phyloP scores from a whole-genome alignment of 805 yeast species.

The Wickerhamiella azyma region DNA sequence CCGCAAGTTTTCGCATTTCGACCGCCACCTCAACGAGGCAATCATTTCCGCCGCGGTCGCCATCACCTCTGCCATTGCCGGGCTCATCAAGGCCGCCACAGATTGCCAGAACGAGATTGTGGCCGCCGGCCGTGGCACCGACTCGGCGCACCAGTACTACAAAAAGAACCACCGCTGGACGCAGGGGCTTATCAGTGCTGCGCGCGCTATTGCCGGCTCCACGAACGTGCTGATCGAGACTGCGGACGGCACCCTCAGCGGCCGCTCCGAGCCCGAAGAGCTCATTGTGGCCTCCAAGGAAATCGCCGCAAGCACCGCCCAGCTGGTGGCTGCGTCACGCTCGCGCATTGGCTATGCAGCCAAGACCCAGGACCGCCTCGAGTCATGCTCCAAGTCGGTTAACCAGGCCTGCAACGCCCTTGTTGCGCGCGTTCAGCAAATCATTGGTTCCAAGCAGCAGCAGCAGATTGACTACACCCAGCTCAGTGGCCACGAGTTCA shows the following conservation, averaged over 20 bases:
- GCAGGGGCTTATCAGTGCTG: constrained; percentile 82
- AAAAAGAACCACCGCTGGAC: constrained; percentile 87
- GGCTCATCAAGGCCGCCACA: constrained; percentile 59
- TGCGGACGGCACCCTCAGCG: constrained; percentile 70
- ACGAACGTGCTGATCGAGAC: constrained; percentile 69
- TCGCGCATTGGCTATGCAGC: constrained; percentile 71
- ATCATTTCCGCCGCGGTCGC: constrained; percentile 67
- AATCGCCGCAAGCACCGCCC: constrained; percentile 86
- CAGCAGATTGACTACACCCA: constrained; percentile 50
- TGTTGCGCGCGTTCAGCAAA: constrained; percentile 54
- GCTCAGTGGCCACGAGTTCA: constrained; percentile 64
- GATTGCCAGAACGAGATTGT: constrained; percentile 75
- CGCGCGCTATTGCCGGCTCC: constrained; percentile 71
- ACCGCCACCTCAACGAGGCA: constrained; percentile 60
- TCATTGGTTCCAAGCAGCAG: constrained; percentile 29
- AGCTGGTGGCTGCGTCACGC: constrained; percentile 80
- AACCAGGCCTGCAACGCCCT: constrained; percentile 62
- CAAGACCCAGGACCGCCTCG: constrained; percentile 60
- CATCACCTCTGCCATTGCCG: constrained; percentile 62
- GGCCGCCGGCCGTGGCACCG: constrained; percentile 50
- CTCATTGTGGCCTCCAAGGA: constrained; percentile 82
- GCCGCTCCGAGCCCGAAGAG: constrained; percentile 59
- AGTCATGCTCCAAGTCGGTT: constrained; percentile 53
- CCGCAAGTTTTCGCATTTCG: constrained; percentile 37
- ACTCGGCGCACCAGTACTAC: constrained; percentile 59